Base-by-base conservation (phyloP, 2,329 filamentous ascomycete species). In the Monosporascus sp. region DNA sequence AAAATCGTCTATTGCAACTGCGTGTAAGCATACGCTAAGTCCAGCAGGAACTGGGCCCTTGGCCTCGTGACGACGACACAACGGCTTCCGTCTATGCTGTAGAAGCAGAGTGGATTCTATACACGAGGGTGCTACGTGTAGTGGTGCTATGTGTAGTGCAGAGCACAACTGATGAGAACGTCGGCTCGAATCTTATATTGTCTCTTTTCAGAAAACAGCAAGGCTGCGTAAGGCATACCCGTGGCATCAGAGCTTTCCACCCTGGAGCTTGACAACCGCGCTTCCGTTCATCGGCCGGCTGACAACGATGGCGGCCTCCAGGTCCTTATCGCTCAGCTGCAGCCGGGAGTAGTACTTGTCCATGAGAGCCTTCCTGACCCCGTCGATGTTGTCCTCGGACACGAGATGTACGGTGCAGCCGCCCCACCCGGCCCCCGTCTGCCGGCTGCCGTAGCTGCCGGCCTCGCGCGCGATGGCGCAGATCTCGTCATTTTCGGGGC, bases 391-490 rank as follows among this genome's bases (percentile, higher is more conserved):
- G 64, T 90, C 82, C 53, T 84, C 88, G 0, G 93, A 88, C 50
- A 97, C 88, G 53, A 99, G 80, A 73, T 99, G 94, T 53, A 99
- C 93, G 55, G 84, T 94, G 74, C 94, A 97, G 2, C 94, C 94
- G 56, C 94, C 94, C 94, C 94, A 99, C 3, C 94, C 94, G 1
- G 94, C 94, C 39, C 94, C 94, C 0, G 93, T 97, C 61, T 97
- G 74, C 25, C 93, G 79, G 61, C 88, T 91, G 27, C 93, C 94
- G 67, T 90, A 91, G 18, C 89, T 84, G 2, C 94, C 94, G 1
- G 89, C 89, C 17, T 76, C 78, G 27, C 85, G 79, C 0, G 92
- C 92, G 60, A 97, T 86, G 39, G 78, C 70, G 70, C 93, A 97
- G 38, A 99, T 81, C 56, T 89, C 80, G 68, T 99, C 93, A n/a